A percentile compares a stretch with the other conserved stretches of the same genome.
Conservation (phyloP, 2,329 filamentous ascomycete genomes). For the Onygenales sp. region DNA sequence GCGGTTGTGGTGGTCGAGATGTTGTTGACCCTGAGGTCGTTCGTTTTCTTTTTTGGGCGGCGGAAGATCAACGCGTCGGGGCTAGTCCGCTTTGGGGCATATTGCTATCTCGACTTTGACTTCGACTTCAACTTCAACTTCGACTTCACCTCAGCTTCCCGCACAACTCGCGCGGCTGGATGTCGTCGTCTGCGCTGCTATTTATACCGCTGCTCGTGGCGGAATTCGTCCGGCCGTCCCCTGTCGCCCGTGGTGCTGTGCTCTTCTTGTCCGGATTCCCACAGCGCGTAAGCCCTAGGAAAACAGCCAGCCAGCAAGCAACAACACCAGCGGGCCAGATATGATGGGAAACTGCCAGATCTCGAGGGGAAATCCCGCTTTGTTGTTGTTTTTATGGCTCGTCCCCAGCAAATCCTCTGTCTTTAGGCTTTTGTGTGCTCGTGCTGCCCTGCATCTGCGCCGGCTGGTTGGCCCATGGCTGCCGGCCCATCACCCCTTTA, state of each 20-base stretch:
- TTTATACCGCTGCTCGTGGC: neutral
- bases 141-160: neutral
- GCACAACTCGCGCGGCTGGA: neutral
- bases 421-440: neutral
- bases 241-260: neutral
- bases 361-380: neutral
- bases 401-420: neutral
- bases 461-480: neutral
- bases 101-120: neutral
- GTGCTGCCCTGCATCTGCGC: neutral
- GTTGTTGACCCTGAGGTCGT: neutral
- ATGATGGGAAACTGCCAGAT: neutral
- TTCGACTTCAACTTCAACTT: neutral
- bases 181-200: neutral
- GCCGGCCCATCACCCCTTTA: neutral
- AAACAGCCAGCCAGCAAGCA: neutral
- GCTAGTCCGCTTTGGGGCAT: conserved; percentile 4
- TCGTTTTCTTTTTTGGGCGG: neutral
- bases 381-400: neutral
- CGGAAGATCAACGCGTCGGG: neutral
- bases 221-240: too few species aligned
- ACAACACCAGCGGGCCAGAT: neutral
- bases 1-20: neutral
- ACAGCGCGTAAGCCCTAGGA: neutral
- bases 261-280: neutral